Base-by-base conservation (phyloP, 495 filamentous ascomycete species). In the Platismatia glauca region DNA sequence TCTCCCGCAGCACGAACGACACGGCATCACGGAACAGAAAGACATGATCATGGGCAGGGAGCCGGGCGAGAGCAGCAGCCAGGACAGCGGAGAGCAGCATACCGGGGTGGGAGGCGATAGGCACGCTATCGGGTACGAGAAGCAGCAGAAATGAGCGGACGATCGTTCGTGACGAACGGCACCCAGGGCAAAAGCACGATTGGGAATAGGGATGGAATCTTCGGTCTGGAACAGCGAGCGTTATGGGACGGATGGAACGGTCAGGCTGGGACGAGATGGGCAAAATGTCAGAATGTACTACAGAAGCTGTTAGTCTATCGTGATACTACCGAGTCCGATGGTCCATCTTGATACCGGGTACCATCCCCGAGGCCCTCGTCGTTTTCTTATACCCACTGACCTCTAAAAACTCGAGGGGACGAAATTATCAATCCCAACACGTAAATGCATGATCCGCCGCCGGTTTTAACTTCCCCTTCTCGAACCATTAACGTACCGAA, bases 1-100 rank as follows among this genome's bases (percentile, higher is more conserved):
- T 64, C 82, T 88, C 63, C 79, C 85, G 1, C 79, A 85, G 59
- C 77, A 82, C 22, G 85, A 90, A 22, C 83, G 90, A 66, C 90
- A 95, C 75, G 91, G 91, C 53, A 95, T 95, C 67, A 76, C 78
- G 57, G 84, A 88, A 68, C 91, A 95, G 75, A 84, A 81, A 58
- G 79, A 87, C 64, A 83, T 84, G 74, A 68, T 86, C 13, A 82
- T 86, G 62, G 84, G 83, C 66, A 81, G 80, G 64, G 69, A 77
- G 22, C 80, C 82, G 29, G 76, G 78, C 61, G 79, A 81, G n/a
- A 74, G 72, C 64, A 76, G 76, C 63, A 76, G 78, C 60, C 73
- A 72, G 41, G 73, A 70, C 33, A 74, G 69, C 24, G 73, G 74
- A 35, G 75, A 79, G 50, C 56, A 75, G 38, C 77, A 80, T 58